These are phyloP conservation scores for Anisodus tanguticus DNA, from an alignment of 257 asterid species.

Conservation along the genomic window DNA sequence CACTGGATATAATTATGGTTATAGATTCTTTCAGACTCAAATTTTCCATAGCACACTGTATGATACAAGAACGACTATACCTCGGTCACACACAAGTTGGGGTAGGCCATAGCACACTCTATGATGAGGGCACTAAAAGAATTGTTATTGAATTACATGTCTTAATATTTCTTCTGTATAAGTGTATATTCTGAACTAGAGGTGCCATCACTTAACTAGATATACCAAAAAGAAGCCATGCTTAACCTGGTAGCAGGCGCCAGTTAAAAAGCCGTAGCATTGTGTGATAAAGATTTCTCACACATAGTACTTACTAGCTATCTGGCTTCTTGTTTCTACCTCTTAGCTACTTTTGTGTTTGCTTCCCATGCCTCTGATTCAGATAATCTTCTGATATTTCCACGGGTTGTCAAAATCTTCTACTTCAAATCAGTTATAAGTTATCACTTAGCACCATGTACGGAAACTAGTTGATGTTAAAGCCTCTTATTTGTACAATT, in stretches of 20 bases:
- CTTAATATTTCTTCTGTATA: neutral
- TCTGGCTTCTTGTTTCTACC: no score
- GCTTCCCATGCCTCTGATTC: neutral
- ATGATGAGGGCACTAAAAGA: neutral
- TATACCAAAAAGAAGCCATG: neutral
- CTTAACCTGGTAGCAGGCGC: neutral
- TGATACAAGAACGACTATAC: neutral
- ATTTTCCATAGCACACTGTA: neutral
- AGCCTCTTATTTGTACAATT: neutral
- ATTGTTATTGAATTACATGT: neutral
- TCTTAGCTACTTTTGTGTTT: neutral
- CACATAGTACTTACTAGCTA: no score
- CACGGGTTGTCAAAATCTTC: neutral
- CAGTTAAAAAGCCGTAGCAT: no score
- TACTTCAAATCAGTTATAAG: neutral
- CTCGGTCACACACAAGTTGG: no score
- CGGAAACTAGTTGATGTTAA: neutral
- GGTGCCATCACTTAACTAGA: neutral
- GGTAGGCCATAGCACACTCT: no score
- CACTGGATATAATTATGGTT: neutral
- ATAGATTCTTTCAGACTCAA: neutral
- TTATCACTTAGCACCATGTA: neutral
- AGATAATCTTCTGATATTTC: neutral
- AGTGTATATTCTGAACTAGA: neutral
- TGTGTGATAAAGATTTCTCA: no score